Evolutionary conservation across 495 filamentous ascomycete species (phyloP).

Genomic region (Podospora bellae-mahoneyi): DNA sequence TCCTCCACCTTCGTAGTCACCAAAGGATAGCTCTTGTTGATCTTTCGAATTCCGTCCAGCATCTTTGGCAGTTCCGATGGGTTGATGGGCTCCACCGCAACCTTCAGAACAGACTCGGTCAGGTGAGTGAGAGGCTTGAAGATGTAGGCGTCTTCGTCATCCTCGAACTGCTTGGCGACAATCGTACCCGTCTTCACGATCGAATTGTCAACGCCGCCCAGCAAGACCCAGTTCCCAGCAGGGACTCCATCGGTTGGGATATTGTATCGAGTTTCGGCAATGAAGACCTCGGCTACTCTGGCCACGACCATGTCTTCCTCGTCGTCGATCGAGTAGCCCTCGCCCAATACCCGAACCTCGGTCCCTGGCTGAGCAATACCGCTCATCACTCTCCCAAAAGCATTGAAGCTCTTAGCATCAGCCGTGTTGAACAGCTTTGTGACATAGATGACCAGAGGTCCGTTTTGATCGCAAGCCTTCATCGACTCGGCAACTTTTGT

Average conservation of each 20-base stretch:
- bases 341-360: slow-evolving; percentile 87
- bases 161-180: slow-evolving; percentile 73
- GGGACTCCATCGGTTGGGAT: slow-evolving; percentile 87
- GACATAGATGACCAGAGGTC: slow-evolving; percentile 83
- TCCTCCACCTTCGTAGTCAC: slow-evolving; percentile 97
- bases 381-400: slow-evolving; percentile 90
- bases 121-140: slow-evolving; percentile 92
- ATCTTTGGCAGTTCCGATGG: slow-evolving; percentile 99
- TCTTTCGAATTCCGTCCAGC: slow-evolving; percentile 91
- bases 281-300: slow-evolving; percentile 85
- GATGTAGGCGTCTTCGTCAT: slow-evolving; percentile 88
- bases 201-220: slow-evolving; percentile 92
- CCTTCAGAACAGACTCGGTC: slow-evolving; percentile 96
- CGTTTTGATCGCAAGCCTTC: slow-evolving; percentile 78
- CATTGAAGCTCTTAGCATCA: slow-evolving; percentile 83
- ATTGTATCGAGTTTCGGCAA: slow-evolving; percentile 91
- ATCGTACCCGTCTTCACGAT: slow-evolving; percentile 98
- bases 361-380: slow-evolving; percentile 79
- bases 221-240: slow-evolving; percentile 89
- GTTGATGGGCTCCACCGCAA: slow-evolving; percentile 96
- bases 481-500: slow-evolving; percentile 78
- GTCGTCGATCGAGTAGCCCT: slow-evolving; percentile 94
- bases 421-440: slow-evolving; percentile 87
- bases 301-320: slow-evolving; percentile 95
- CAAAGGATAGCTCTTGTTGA: slow-evolving; percentile 96